A percentile compares a stretch with the other conserved stretches of the same genome.
These are phyloP conservation scores for Barbatosphaeria neglecta DNA, from an alignment of 495 filamentous ascomycete species.

Conservation along the genomic window DNA sequence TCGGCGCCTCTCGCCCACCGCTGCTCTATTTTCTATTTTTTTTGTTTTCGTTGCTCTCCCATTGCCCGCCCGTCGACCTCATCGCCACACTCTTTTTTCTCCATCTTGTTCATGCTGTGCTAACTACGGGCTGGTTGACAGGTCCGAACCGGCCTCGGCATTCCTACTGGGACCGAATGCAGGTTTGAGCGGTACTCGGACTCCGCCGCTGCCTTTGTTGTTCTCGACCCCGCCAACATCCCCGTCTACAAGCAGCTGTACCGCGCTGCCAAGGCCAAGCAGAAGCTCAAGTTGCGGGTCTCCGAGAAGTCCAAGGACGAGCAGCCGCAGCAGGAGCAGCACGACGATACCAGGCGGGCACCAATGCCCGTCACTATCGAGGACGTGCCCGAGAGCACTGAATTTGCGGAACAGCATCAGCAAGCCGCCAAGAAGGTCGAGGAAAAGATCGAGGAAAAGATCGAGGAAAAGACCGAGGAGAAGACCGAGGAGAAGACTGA, in stretches of 20 bases:
- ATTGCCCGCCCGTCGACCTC: neutral
- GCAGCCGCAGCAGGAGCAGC: neutral
- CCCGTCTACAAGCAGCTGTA: constrained; percentile 93
- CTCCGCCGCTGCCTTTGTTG: constrained; percentile 70
- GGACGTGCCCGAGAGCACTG: constrained; percentile 14
- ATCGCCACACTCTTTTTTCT: no score
- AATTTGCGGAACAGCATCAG: constrained; percentile 3
- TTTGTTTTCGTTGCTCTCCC: neutral
- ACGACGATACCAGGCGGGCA: constrained; percentile 3
- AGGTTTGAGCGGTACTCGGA: constrained; percentile 94
- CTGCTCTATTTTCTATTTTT: neutral
- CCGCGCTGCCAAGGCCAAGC: constrained; percentile 94
- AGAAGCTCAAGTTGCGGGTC: constrained; percentile 85
- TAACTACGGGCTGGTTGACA: constrained; percentile 24
- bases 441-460: neutral
- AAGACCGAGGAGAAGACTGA: no score
- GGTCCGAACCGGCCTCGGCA: constrained; percentile 63
- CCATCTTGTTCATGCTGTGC: no score
- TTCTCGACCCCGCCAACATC: constrained; percentile 63
- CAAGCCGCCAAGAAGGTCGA: no score
- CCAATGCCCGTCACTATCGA: constrained; percentile 34
- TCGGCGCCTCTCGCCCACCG: neutral
- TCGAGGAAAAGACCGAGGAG: no score
- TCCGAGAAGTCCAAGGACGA: constrained; percentile 28
- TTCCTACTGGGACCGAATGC: constrained; percentile 55